Conservation (phyloP, 2,329 filamentous ascomycete species). For the Pyricularia sp. region DNA sequence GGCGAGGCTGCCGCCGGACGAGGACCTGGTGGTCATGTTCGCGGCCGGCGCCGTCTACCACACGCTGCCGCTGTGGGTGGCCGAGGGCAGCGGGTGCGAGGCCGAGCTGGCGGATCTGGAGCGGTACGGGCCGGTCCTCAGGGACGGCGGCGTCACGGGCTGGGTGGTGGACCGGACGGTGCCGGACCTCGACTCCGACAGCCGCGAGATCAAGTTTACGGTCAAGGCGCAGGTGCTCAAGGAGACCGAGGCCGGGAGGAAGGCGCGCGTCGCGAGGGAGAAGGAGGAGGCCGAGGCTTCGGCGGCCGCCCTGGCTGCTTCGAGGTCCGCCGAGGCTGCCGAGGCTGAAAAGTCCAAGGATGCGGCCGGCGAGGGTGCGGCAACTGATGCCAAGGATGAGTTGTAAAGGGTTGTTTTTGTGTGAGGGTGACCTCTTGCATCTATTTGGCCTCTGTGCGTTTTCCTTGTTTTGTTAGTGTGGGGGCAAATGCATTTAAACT, state of each 20-base stretch:
- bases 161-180: slow-evolving; percentile 50
- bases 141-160: slow-evolving; percentile 29
- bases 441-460: not conserved
- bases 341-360: slow-evolving; percentile 1
- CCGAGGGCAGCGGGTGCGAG: slow-evolving; percentile 30
- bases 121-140: slow-evolving; percentile 17
- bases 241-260: slow-evolving; percentile 3
- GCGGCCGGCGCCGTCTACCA: slow-evolving; percentile 42
- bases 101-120: slow-evolving; percentile 24
- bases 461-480: not conserved
- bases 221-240: slow-evolving; percentile 11
- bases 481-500: not conserved
- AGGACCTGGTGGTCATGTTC: slow-evolving; percentile 34
- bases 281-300: not conserved
- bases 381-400: slow-evolving; percentile 2
- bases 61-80: slow-evolving; percentile 39
- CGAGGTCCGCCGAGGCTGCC: not conserved
- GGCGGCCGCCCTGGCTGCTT: too few species aligned
- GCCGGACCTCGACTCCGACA: slow-evolving; percentile 21
- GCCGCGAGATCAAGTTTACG: slow-evolving; percentile 9
- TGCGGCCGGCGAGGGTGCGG: not conserved
- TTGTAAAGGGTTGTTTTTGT: not conserved
- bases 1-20: slow-evolving; percentile 19
- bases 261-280: slow-evolving; percentile 1
- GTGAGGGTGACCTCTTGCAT: not conserved